Conservation (phyloP, 2,329 filamentous ascomycete species). For the Drechslera avenae region DNA sequence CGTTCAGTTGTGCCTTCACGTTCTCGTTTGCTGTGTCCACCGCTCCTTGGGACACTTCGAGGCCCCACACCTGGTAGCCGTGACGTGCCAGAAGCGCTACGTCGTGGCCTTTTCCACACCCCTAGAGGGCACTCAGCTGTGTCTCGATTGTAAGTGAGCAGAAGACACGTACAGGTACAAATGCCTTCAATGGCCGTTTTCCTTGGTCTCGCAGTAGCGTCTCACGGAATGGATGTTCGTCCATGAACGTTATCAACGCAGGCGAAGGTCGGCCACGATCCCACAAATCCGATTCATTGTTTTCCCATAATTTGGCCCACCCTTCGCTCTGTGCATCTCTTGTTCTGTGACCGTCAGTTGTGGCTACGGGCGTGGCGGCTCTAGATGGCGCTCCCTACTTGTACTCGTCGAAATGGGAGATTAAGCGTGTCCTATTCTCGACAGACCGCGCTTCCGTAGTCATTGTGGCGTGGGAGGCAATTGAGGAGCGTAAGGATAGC, state of each 20-base stretch:
- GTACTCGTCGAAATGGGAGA: conserved; percentile 18
- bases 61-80: conserved; percentile 74
- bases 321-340: conserved; percentile 25
- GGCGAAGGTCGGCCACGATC: conserved; percentile 60
- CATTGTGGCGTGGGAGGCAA: conserved; percentile 2
- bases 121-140: conserved; percentile 38
- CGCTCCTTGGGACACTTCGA: conserved; percentile 66
- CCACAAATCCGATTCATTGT: conserved; percentile 58
- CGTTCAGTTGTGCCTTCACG: conserved; percentile 14
- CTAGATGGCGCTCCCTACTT: conserved; percentile 6
- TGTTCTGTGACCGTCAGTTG: conserved; percentile 11
- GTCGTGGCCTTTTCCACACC: conserved; percentile 80
- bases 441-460: conserved; percentile 15
- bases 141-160: neutral
- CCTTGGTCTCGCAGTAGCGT: conserved; percentile 8
- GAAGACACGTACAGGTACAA: conserved; percentile 62
- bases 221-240: conserved; percentile 35
- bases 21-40: conserved; percentile 27
- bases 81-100: conserved; percentile 72
- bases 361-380: neutral
- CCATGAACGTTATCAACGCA: conserved; percentile 49
- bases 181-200: conserved; percentile 58
- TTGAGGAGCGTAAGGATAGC: conserved; percentile 1
- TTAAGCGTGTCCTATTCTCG: conserved; percentile 17
- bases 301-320: conserved; percentile 61